These are phyloP conservation scores for Hyaloperonospora brassicae DNA, from an alignment of 352 stramenopile genomes.

Conservation along the genomic window DNA sequence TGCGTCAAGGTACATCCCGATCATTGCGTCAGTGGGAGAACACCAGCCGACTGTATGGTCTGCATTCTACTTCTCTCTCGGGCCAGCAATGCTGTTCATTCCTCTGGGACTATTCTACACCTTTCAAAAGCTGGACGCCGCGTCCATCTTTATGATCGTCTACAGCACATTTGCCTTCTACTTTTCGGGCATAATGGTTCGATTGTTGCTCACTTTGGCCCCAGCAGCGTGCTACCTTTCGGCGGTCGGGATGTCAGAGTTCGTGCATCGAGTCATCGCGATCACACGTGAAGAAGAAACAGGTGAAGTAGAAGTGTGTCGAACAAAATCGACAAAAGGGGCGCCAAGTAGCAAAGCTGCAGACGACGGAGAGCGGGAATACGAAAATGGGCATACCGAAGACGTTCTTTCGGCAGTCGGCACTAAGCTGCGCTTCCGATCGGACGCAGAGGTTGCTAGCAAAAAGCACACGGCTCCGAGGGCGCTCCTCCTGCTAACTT, in stretches of 20 bases:
- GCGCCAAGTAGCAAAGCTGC: background rate
- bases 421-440: constrained; percentile 30
- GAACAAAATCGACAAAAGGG: background rate
- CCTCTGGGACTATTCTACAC: constrained; percentile 87
- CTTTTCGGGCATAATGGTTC: constrained; percentile 89
- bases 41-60: constrained; percentile 92
- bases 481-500: constrained; percentile 34
- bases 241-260: constrained; percentile 76
- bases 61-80: constrained; percentile 90
- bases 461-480: constrained; percentile 11
- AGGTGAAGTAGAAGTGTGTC: constrained; percentile 5
- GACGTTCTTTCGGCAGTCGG: constrained; percentile 28
- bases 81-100: constrained; percentile 85
- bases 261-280: constrained; percentile 61
- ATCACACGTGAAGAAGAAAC: constrained; percentile 11
- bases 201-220: constrained; percentile 88
- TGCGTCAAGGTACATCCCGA: constrained; percentile 91
- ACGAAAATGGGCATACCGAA: constrained; percentile 13
- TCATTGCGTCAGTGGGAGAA: constrained; percentile 90
- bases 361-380: constrained; percentile 19
- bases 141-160: constrained; percentile 88
- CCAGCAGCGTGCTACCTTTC: constrained; percentile 87
- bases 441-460: constrained; percentile 8
- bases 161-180: constrained; percentile 90
- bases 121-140: constrained; percentile 85